These are phyloP conservation scores for Cynara cardunculus DNA, from an alignment of 129 eudicot genomes.

Conservation along the genomic window DNA sequence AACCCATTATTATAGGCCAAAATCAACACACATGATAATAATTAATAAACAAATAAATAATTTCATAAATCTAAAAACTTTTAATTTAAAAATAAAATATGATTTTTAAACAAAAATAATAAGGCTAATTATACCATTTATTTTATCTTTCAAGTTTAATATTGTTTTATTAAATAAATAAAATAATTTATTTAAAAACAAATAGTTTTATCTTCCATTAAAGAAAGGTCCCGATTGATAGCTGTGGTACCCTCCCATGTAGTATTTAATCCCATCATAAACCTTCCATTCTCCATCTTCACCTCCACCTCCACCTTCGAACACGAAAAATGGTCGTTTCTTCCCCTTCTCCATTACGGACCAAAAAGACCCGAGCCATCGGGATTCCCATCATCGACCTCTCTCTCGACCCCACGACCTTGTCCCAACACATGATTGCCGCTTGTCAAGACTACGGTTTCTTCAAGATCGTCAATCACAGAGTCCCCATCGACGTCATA, in stretches of 20 bases:
- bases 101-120: background rate
- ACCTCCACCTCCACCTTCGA: constrained; percentile 12
- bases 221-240: constrained; percentile 33
- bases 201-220: constrained; percentile 22
- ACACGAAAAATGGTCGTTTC: constrained; percentile 35
- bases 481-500: constrained; percentile 42
- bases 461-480: constrained; percentile 76
- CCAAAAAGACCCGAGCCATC: constrained; percentile 51
- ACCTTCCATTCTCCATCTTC: constrained; percentile 12
- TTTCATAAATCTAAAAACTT: background rate
- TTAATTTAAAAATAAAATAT: background rate
- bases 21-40: background rate
- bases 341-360: constrained; percentile 45
- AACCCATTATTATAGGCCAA: no score
- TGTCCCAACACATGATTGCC: constrained; percentile 34
- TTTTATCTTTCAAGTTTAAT: background rate
- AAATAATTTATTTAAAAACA: constrained; percentile 9
- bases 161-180: background rate
- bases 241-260: constrained; percentile 37
- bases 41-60: background rate
- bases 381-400: constrained; percentile 78
- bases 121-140: background rate
- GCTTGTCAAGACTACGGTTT: constrained; percentile 85
- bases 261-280: constrained; percentile 35
- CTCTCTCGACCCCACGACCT: constrained; percentile 34